Conservation (phyloP, 2,329 filamentous ascomycete genomes). For the Dendryphion nanum region DNA sequence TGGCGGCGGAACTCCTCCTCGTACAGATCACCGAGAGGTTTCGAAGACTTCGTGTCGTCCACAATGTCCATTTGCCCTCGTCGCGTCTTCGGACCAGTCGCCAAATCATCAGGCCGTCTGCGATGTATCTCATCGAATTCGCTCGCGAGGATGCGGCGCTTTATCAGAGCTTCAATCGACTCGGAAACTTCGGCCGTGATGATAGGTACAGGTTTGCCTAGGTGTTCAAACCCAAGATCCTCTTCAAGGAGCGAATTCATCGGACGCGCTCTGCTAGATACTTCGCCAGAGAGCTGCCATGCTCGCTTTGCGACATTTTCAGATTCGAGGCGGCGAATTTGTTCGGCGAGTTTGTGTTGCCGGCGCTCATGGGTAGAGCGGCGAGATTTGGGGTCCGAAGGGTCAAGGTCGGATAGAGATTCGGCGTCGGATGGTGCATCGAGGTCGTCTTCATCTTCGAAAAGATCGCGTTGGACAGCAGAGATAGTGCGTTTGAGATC, state of each 20-base stretch:
- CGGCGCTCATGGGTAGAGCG: conserved; percentile 82
- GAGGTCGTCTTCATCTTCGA: conserved; percentile 69
- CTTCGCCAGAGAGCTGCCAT: conserved; percentile 90
- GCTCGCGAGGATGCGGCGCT: conserved; percentile 81
- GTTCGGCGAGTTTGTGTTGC: conserved; percentile 80
- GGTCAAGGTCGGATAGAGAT: conserved; percentile 62
- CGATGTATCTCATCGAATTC: conserved; percentile 91
- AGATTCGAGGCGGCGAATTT: conserved; percentile 88
- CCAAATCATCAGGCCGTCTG: conserved; percentile 72
- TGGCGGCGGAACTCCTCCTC: conserved; percentile 85
- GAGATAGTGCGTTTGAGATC: conserved; percentile 82
- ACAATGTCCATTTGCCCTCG: conserved; percentile 75
- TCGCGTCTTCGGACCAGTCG: conserved; percentile 59
- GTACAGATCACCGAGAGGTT: conserved; percentile 88
- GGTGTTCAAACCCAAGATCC: conserved; percentile 92
- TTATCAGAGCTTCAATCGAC: conserved; percentile 89
- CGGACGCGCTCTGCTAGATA: conserved; percentile 75
- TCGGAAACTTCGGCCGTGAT: conserved; percentile 90
- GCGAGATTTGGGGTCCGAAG: conserved; percentile 68
- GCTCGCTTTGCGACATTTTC: conserved; percentile 85
- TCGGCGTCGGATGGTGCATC: conserved; percentile 51
- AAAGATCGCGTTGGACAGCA: conserved; percentile 84
- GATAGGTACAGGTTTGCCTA: conserved; percentile 90
- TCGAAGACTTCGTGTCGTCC: conserved; percentile 84
- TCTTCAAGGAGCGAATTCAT: conserved; percentile 91